These are phyloP conservation scores for Globisporangium solare DNA, from an alignment of 352 stramenopile species.

Conservation along the genomic window DNA sequence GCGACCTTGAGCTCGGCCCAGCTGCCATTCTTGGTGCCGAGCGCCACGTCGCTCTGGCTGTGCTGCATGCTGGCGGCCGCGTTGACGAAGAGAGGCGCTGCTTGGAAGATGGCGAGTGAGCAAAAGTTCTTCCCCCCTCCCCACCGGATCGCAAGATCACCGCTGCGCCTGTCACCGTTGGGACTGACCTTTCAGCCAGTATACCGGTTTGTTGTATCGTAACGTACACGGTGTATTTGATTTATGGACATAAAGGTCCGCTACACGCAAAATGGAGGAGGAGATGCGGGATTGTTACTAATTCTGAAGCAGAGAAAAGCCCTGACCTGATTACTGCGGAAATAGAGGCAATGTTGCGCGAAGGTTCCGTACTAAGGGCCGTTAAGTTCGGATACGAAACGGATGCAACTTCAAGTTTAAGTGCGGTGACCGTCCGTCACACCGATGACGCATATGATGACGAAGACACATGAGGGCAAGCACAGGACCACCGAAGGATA, in stretches of 20 bases:
- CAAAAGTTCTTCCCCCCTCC: background rate
- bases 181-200: background rate
- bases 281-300: background rate
- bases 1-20: conserved; percentile 66
- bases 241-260: background rate
- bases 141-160: background rate
- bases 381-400: too few species aligned
- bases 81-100: background rate
- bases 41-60: conserved; percentile 61
- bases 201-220: background rate
- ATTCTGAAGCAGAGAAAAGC: background rate
- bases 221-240: background rate
- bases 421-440: too few species aligned
- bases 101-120: conserved; percentile 2
- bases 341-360: too few species aligned
- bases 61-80: conserved; percentile 42
- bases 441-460: too few species aligned
- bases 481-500: too few species aligned
- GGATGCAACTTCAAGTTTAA: too few species aligned
- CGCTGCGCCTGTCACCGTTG: background rate
- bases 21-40: conserved; percentile 52
- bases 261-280: background rate
- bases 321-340: background rate
- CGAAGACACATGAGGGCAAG: too few species aligned
- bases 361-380: too few species aligned